These are phyloP conservation scores for Achaetomiella virescens DNA, from an alignment of 495 filamentous ascomycete species.

Conservation along the genomic window DNA sequence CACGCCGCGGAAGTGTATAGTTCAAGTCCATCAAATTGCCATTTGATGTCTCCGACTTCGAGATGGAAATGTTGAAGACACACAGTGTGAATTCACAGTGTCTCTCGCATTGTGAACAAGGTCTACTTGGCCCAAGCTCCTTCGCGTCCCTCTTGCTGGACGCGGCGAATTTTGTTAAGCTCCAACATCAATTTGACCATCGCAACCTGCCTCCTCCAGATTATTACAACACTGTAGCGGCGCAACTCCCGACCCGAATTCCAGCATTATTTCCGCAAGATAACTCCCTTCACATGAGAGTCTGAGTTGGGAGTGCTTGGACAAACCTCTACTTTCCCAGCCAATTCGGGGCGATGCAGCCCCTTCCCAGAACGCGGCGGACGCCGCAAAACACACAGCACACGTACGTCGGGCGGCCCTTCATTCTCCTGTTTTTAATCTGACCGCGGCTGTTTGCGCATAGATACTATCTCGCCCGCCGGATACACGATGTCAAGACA, in stretches of 20 bases:
- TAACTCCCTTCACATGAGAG: background rate
- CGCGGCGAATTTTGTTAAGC: background rate
- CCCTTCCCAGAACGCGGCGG: constrained; percentile 25
- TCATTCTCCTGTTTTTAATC: background rate
- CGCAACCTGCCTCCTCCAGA: too few species aligned
- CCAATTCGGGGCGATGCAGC: constrained; percentile 18
- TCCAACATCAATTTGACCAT: background rate
- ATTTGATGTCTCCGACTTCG: too few species aligned
- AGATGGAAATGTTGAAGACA: too few species aligned
- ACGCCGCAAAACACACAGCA: constrained; percentile 33
- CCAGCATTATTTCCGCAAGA: background rate
- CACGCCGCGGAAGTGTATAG: too few species aligned
- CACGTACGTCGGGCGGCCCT: constrained; percentile 17
- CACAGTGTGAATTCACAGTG: too few species aligned
- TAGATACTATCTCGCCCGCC: constrained; percentile 64
- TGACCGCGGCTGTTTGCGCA: constrained; percentile 20
- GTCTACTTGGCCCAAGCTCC: background rate
- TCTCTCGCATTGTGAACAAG: too few species aligned
- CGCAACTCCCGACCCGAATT: background rate
- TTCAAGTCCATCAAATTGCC: too few species aligned
- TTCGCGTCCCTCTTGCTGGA: background rate
- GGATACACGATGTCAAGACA: constrained; percentile 62
- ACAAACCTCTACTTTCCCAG: background rate
- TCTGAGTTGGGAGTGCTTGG: background rate
- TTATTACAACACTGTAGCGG: background rate